These are phyloP conservation scores for Turnera subulata DNA, from an alignment of 345 rosid species.

Conservation along the genomic window DNA sequence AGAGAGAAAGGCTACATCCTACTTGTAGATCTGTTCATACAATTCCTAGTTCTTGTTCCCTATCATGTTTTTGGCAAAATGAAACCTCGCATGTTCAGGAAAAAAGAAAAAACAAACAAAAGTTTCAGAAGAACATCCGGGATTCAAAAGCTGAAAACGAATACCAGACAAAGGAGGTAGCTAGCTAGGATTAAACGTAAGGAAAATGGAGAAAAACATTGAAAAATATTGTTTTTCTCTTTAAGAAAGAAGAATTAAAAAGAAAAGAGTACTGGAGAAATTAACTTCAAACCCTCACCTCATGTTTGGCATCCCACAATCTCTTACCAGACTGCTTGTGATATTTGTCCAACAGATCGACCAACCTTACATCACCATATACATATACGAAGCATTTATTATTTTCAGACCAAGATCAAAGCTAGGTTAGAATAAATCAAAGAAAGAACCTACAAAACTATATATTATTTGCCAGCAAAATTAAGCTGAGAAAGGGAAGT, in stretches of 20 bases:
- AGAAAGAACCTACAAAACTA: neutral
- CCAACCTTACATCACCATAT: conserved; percentile 40
- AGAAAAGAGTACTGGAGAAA: too few relatives aligned
- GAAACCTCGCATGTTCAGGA: too few relatives aligned
- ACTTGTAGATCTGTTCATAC: conserved; percentile 60
- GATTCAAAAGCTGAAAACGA: conserved; percentile 2
- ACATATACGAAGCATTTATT: neutral
- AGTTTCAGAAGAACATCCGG: conserved; percentile 2
- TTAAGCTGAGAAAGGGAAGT: neutral
- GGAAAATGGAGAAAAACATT: too few relatives aligned
- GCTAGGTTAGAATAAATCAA: neutral
- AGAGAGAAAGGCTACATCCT: conserved; percentile 12
- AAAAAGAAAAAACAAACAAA: too few relatives aligned
- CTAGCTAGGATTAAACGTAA: neutral
- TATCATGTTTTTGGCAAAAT: conserved; percentile 43
- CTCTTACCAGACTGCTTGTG: conserved; percentile 72
- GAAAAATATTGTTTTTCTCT: too few relatives aligned
- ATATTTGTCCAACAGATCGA: conserved; percentile 69
- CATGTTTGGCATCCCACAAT: conserved; percentile 96
- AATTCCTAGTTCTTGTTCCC: conserved; percentile 36
- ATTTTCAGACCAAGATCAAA: neutral
- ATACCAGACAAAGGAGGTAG: conserved; percentile 4
- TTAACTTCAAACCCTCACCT: conserved; percentile 44
- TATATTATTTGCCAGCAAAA: neutral
- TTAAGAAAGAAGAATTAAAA: too few relatives aligned